These are phyloP conservation scores for Argentina anserina DNA, from an alignment of 306 rosid species.

Conservation along the genomic window DNA sequence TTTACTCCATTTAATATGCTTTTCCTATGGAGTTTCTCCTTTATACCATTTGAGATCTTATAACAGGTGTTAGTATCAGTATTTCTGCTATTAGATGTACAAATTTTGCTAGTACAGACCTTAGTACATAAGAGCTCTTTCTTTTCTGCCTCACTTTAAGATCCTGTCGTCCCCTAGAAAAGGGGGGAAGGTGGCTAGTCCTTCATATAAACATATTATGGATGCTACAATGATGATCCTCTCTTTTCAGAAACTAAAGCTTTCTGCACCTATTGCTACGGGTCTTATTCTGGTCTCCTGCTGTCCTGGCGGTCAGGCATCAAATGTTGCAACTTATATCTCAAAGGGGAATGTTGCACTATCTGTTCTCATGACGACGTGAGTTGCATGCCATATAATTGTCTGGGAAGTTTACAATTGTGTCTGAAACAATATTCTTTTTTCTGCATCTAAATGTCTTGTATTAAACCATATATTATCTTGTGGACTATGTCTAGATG, in stretches of 20 bases:
- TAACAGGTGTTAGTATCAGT: background rate
- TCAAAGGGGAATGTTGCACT: conserved; percentile 96
- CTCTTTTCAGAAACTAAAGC: conserved; percentile 65
- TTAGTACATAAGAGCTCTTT: background rate
- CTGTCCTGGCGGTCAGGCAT: conserved; percentile 99
- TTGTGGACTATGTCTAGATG: conserved; percentile 47
- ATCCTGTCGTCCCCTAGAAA: background rate
- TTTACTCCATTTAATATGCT: background rate
- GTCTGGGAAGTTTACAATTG: background rate
- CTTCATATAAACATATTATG: background rate
- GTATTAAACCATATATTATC: conserved; percentile 3
- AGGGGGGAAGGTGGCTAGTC: background rate
- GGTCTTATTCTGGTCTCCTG: conserved; percentile 98
- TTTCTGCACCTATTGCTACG: conserved; percentile 91
- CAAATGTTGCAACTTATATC: conserved; percentile 93
- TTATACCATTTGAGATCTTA: background rate
- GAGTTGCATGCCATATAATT: conserved; percentile 27
- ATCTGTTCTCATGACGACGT: conserved; percentile 94
- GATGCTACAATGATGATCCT: background rate
- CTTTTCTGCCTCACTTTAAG: background rate
- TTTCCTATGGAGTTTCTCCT: background rate
- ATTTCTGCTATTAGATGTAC: background rate
- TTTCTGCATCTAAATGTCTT: conserved; percentile 3
- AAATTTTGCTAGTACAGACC: background rate
- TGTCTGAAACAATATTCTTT: background rate